Evolutionary conservation across 257 asterid genomes (phyloP), one percentile per base, ranked within the genome.

Genomic region (Ajuga chamaepitys): DNA sequence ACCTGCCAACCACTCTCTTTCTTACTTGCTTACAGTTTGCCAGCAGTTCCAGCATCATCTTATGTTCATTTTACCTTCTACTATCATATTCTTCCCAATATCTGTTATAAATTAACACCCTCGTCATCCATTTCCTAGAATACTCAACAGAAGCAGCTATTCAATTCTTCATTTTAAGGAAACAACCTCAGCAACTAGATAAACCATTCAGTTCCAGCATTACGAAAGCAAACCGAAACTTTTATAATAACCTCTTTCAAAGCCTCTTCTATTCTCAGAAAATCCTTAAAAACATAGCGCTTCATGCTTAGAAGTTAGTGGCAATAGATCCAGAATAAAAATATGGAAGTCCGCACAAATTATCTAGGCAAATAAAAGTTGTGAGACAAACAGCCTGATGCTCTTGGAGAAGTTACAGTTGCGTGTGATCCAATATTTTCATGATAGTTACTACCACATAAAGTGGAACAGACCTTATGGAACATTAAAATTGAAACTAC

Each of bases 401-500:
- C 24, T 62, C 38, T 41, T 35, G 30, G 21, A 42, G 48, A 57
- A 50, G 18, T 57, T n/a, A 62, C 28, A 41, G 44, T 42, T 55
- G 37, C 47, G 58, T 63, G 44, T 45, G 56, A 55, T 52, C 30
- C 32, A 28, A 66, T 35, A 38, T 64, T 34, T 9, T 24, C 62
- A 30, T 28, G 56, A 20, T 37, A 66, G 18, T 51, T 32, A 16
- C 14, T 14, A 40, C 53, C 30, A 17, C 44, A 16, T 53, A 42
- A 56, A 14, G 58, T 61, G 41, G 54, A 74, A 75, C 32, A 56
- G 38, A 18, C 4, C 37, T 12, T 47, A 35, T 62, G 41, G 21
- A 30, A 10, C 22, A 46, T 58, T 45, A 14, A 62, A 38, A 20
- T 11, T n/a, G 34, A n/a, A 62, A 45, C 38, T 24, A 66, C 55